Base-by-base conservation (phyloP, 1,284 basidiomycete species). In the Naganishia sp. region DNA sequence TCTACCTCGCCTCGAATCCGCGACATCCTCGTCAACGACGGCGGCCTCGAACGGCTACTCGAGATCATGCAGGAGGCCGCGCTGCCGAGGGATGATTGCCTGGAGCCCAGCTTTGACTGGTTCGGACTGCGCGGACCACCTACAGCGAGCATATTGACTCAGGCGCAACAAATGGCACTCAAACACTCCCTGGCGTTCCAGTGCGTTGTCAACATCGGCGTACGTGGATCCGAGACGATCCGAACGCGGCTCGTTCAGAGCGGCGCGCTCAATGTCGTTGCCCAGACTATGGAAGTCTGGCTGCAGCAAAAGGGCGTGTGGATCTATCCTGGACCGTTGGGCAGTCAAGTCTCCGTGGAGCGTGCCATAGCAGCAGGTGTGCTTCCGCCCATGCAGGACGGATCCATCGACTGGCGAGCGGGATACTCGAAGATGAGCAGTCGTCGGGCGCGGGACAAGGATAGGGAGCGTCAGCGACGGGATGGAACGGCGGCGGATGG, bases 11-110 rank as follows among this genome's bases (percentile, higher is more conserved):
- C 95, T 3, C 87, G 94, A 69, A 98, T 99, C 81, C 88, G 95
- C 60, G 96, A 99, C 81, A 97, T 97, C 75, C 90, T 99, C 84
- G 95, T 94, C 50, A 88, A 91, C 83, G 95, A 99, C 78, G 95
- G 95, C 67, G 95, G 96, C 1, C 87, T 99, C 48, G 95, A 99
- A 77, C 88, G 94, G 28, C 87, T 99, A 45, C 90, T 99, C 42
- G 88, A 90, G 67, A 93, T 99, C 71, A 83, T 94, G n/a, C 88
- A 89, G 74, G 88, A 93, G 71, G 92, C 92, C 71, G 91, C 75
- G 48, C 71, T 80, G 9, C 78, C 78, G 0, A 75, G 76, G 28
- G 49, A 55, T 11, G 39, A 50, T 13, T 61, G 59, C 21, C 23
- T 49, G 31, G 53, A 49, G 25, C 68, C 75, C 42, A 65, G 75